Conservation (phyloP, 2,329 filamentous ascomycete genomes). For the Dendryphion nanum region DNA sequence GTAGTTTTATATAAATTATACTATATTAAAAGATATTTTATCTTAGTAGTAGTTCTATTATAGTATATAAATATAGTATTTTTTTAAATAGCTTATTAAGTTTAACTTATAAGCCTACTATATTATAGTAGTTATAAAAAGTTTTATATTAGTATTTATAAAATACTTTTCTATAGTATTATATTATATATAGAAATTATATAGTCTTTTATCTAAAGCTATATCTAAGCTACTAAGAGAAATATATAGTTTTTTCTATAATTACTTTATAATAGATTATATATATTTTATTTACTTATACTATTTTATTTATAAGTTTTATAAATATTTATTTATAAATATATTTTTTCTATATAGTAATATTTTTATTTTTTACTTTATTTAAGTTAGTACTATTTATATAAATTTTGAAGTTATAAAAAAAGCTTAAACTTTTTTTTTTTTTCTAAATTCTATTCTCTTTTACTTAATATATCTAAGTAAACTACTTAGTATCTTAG, state of each 20-base stretch:
- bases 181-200: slow-evolving; percentile 1
- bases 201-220: neutral
- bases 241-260: neutral
- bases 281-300: neutral
- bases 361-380: neutral
- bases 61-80: slow-evolving; percentile 3
- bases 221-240: neutral
- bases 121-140: slow-evolving; percentile 1
- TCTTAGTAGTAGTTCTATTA: slow-evolving; percentile 5
- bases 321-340: slow-evolving; percentile 1
- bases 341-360: slow-evolving; percentile 1
- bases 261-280: neutral
- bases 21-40: slow-evolving; percentile 2
- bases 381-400: neutral
- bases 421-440: neutral
- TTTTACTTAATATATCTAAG: slow-evolving; percentile 1
- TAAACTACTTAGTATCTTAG: neutral
- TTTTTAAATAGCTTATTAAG: slow-evolving; percentile 2
- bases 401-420: neutral
- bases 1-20: slow-evolving; percentile 5
- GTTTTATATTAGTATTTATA: slow-evolving; percentile 1
- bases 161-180: slow-evolving; percentile 1
- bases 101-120: slow-evolving; percentile 3
- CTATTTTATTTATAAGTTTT: slow-evolving; percentile 1
- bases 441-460: neutral